Evolutionary conservation across 257 asterid species (phyloP).

Genomic region (Solanum chilense): DNA sequence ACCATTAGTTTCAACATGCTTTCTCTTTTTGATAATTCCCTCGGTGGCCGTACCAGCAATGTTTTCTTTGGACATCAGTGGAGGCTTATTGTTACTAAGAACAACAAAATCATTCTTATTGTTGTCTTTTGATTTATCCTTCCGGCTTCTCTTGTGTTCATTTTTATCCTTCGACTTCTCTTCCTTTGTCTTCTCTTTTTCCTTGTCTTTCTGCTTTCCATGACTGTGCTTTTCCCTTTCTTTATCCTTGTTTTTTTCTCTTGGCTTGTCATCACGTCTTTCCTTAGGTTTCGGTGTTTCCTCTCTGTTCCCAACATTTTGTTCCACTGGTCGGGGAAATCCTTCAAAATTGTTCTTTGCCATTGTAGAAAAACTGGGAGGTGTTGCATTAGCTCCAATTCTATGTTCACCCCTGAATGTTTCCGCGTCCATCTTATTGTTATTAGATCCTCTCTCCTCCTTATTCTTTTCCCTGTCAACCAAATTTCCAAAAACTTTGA

Average conservation of each 20-base stretch:
- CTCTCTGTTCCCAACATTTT: slow-evolving; percentile 24
- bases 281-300: slow-evolving; percentile 32
- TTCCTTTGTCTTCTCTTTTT: slow-evolving; percentile 12
- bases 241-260: slow-evolving; percentile 29
- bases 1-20: slow-evolving; percentile 46
- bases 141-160: slow-evolving; percentile 25
- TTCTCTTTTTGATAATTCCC: slow-evolving; percentile 42
- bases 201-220: slow-evolving; percentile 28
- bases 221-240: slow-evolving; percentile 28
- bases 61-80: slow-evolving; percentile 15
- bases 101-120: slow-evolving; percentile 14
- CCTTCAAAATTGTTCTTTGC: slow-evolving; percentile 23
- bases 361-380: slow-evolving; percentile 10
- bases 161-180: slow-evolving; percentile 21
- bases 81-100: slow-evolving; percentile 10
- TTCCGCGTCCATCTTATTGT: slow-evolving; percentile 20
- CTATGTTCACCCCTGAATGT: slow-evolving; percentile 12
- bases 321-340: slow-evolving; percentile 23
- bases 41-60: slow-evolving; percentile 20
- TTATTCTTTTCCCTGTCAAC: slow-evolving; percentile 23
- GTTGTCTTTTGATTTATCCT: slow-evolving; percentile 14
- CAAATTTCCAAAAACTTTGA: slow-evolving; percentile 14
- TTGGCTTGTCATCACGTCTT: slow-evolving; percentile 17
- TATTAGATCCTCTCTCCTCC: slow-evolving; percentile 28
- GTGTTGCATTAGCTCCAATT: slow-evolving; percentile 16